These are phyloP conservation scores for Fusarium camptoceras DNA, from an alignment of 2,329 filamentous ascomycete genomes.

Conservation along the genomic window DNA sequence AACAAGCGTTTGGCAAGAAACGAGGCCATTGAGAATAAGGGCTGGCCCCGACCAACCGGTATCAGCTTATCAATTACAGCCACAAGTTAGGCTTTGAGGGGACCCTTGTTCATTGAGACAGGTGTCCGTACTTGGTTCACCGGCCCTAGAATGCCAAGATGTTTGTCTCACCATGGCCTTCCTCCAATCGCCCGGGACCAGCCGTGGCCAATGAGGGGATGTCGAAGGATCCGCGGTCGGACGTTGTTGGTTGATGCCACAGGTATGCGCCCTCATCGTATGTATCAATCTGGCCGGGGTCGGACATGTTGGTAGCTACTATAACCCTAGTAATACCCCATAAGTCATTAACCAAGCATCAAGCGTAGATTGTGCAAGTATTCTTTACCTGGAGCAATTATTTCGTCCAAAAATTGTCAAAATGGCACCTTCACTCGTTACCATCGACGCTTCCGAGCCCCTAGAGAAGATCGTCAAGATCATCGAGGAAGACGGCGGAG, in stretches of 20 bases:
- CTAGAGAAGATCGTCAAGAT: background rate
- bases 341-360: background rate
- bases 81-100: background rate
- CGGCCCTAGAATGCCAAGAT: fast-evolving
- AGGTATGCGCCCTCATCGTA: fast-evolving
- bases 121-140: fast-evolving
- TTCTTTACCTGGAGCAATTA: fast-evolving
- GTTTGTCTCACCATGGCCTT: background rate
- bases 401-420: background rate
- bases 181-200: background rate
- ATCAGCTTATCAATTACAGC: background rate
- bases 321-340: background rate
- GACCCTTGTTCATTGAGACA: background rate
- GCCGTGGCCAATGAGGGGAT: background rate
- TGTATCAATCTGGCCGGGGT: background rate
- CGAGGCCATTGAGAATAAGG: background rate
- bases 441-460: background rate
- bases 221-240: background rate
- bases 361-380: background rate
- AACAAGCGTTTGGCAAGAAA: background rate
- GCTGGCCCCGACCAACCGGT: background rate
- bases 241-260: background rate
- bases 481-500: background rate
- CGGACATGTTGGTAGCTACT: background rate
- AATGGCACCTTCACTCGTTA: background rate